Evolutionary conservation across 257 asterid genomes (phyloP).

Genomic region (Ehretia macrophylla): DNA sequence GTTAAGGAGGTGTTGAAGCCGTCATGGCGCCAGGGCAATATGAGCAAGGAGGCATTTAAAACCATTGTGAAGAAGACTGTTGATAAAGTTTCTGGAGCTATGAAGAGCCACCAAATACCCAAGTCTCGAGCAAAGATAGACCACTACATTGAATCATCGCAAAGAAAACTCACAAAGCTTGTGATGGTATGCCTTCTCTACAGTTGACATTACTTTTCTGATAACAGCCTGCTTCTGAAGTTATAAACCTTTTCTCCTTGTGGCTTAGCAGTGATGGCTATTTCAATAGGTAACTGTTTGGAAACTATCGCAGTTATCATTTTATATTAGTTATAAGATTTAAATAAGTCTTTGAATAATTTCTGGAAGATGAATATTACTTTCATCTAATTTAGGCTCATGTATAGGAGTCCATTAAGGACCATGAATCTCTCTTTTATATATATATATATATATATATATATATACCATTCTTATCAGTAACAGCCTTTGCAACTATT

Average conservation of each 20-base stretch:
- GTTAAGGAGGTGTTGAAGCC: conserved; percentile 95
- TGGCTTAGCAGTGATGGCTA: no score
- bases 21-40: conserved; percentile 98
- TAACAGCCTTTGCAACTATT: no score
- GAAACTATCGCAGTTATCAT: no score
- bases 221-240: background rate
- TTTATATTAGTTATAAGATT: no score
- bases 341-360: no score
- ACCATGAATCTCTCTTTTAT: no score
- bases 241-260: background rate
- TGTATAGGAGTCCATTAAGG: no score
- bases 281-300: no score
- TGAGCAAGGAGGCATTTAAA: conserved; percentile 99
- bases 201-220: background rate
- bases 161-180: conserved; percentile 86
- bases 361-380: no score
- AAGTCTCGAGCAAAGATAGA: conserved; percentile 79
- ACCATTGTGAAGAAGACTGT: conserved; percentile 99
- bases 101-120: conserved; percentile 77
- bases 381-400: no score
- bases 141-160: conserved; percentile 82
- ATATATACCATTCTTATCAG: no score
- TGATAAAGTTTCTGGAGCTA: conserved; percentile 95
- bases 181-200: conserved; percentile 70
- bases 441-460: no score